phyloP scores from a whole-genome alignment of 176 grass and related monocot genomes.

The Cenchrus purpureus region DNA sequence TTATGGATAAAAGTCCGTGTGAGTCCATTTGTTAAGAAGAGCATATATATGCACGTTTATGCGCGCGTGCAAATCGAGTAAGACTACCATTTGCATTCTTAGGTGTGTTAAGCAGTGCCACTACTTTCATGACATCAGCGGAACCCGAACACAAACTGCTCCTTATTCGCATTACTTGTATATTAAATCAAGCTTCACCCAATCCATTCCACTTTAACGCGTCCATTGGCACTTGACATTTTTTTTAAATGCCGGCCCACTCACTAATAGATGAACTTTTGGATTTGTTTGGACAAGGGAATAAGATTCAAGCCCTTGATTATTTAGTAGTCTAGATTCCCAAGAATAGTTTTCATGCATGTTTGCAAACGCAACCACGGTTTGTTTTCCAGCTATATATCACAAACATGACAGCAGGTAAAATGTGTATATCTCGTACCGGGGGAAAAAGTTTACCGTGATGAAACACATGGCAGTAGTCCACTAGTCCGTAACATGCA shows the following conservation, averaged over 20 bases:
- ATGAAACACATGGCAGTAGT: no score
- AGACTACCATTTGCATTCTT: background rate
- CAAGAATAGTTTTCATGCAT: no score
- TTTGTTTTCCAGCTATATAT: no score
- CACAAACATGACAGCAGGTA: no score
- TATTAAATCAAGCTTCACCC: background rate
- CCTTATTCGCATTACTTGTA: background rate
- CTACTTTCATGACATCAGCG: background rate
- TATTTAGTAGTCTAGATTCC: background rate
- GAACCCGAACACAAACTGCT: background rate
- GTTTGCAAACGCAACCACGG: no score
- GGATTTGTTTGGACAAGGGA: background rate
- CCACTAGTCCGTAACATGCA: no score
- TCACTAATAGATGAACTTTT: background rate
- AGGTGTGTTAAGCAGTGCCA: background rate
- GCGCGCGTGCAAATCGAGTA: background rate
- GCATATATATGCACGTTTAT: background rate
- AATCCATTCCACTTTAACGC: background rate
- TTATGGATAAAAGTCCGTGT: background rate
- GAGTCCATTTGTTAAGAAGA: background rate
- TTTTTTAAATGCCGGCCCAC: background rate
- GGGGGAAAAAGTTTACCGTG: no score
- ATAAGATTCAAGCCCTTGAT: background rate
- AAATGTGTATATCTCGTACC: no score
- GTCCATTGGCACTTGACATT: background rate